phyloP scores from a whole-genome alignment of 2,329 filamentous ascomycete genomes.

The Pseudogymnoascus sp. region DNA sequence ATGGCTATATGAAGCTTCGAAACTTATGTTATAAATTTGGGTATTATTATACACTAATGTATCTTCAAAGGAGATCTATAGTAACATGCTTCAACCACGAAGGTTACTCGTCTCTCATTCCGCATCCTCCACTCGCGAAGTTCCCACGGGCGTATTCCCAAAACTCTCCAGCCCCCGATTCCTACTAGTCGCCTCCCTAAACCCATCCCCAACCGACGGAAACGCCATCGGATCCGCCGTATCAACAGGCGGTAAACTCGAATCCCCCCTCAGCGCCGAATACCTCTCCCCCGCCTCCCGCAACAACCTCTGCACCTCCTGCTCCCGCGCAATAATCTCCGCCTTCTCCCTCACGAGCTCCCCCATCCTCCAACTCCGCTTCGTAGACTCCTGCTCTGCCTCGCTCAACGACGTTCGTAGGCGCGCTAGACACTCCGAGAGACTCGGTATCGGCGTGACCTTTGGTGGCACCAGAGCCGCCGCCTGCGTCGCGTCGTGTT shows the following conservation, averaged over 20 bases:
- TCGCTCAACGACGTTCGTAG: slow-evolving; percentile 53
- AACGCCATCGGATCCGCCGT: background rate
- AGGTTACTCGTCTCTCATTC: slow-evolving; percentile 17
- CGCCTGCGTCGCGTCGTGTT: slow-evolving; percentile 35
- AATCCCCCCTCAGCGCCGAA: slow-evolving; percentile 43
- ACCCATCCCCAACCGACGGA: background rate
- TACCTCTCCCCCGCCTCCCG: slow-evolving; percentile 72
- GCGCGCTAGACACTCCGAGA: slow-evolving; percentile 58
- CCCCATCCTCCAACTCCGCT: slow-evolving; percentile 55
- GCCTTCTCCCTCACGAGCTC: slow-evolving; percentile 60
- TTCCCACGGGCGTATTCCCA: slow-evolving; percentile 30
- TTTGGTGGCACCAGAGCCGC: slow-evolving; percentile 56
- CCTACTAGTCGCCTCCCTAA: slow-evolving; percentile 3
- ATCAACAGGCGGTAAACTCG: background rate
- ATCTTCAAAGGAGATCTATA: background rate
- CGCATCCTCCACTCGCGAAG: slow-evolving; percentile 25
- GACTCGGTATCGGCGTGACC: slow-evolving; percentile 68
- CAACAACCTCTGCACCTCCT: slow-evolving; percentile 70
- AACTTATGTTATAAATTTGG: background rate
- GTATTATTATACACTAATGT: background rate
- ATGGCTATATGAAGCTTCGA: background rate
- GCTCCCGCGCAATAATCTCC: slow-evolving; percentile 61
- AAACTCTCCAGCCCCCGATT: slow-evolving; percentile 33
- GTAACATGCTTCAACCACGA: background rate
- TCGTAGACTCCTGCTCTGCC: slow-evolving; percentile 55